These are phyloP conservation scores for Zasmidium angulare DNA, from an alignment of 2,329 filamentous ascomycete species.

Conservation along the genomic window DNA sequence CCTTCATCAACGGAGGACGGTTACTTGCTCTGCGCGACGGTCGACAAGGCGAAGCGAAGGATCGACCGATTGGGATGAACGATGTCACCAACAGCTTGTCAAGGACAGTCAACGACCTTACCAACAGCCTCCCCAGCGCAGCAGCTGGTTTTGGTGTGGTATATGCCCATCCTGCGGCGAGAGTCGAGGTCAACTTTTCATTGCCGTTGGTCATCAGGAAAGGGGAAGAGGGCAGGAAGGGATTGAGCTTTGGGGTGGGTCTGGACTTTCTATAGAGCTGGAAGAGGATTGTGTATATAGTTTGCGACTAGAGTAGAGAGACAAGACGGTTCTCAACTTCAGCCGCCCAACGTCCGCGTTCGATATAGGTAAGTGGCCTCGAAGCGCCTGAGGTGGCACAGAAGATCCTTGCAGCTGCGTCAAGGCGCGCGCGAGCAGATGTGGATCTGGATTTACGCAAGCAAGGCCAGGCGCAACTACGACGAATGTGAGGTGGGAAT, in stretches of 20 bases:
- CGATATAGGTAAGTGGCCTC: not conserved
- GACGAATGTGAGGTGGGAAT: not conserved
- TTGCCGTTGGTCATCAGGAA: slow-evolving; percentile 77
- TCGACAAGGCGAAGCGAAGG: slow-evolving; percentile 34
- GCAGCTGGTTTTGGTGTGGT: slow-evolving; percentile 88
- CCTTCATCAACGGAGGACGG: slow-evolving; percentile 88
- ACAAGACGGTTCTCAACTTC: not conserved
- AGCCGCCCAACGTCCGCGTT: not conserved
- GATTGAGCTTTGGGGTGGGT: slow-evolving; percentile 90
- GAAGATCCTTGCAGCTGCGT: not conserved
- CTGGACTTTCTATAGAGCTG: slow-evolving; percentile 80
- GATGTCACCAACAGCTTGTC: slow-evolving; percentile 57
- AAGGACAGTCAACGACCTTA: slow-evolving; percentile 67
- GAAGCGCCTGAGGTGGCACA: not conserved
- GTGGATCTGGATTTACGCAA: not conserved
- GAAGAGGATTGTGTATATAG: not conserved
- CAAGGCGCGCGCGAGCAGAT: not conserved
- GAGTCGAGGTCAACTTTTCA: slow-evolving; percentile 95
- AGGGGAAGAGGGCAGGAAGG: slow-evolving; percentile 87
- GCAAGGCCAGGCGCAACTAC: no score
- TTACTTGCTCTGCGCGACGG: slow-evolving; percentile 70
- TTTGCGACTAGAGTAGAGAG: not conserved
- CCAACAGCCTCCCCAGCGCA: slow-evolving; percentile 75
- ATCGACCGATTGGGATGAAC: slow-evolving; percentile 48
- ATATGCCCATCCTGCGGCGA: slow-evolving; percentile 88